These are phyloP conservation scores for Diaporthe sp. DNA, from an alignment of 2,329 filamentous ascomycete genomes.

Conservation along the genomic window DNA sequence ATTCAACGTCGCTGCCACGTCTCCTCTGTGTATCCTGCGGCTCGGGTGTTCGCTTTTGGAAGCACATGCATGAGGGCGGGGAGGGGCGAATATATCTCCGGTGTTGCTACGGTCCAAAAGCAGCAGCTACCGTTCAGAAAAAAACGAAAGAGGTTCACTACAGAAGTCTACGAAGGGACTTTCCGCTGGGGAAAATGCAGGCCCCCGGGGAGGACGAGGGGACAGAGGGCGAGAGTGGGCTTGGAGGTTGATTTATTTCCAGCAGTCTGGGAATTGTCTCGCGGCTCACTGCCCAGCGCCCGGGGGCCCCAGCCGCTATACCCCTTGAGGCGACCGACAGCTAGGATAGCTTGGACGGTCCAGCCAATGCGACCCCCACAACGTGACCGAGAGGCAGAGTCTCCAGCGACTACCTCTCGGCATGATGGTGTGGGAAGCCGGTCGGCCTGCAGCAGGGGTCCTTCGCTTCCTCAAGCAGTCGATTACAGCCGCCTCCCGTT, in stretches of 20 bases:
- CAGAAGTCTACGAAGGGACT: slow-evolving; percentile 5
- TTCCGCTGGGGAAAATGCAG: slow-evolving; percentile 1
- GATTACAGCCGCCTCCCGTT: neutral
- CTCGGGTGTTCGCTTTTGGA: slow-evolving; percentile 26
- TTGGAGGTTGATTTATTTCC: slow-evolving; percentile 29
- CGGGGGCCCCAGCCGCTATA: slow-evolving; percentile 21
- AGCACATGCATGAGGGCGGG: neutral
- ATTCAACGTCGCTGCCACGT: slow-evolving; percentile 32
- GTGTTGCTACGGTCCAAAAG: neutral
- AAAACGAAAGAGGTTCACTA: neutral
- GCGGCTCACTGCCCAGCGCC: slow-evolving; percentile 28
- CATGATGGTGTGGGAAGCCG: slow-evolving; percentile 31
- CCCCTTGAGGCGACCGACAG: slow-evolving; percentile 39
- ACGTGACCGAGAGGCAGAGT: slow-evolving; percentile 36
- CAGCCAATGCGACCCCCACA: slow-evolving; percentile 36
- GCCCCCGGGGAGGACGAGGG: neutral
- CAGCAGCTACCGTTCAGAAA: neutral
- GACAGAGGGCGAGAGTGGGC: neutral
- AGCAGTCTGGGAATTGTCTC: slow-evolving; percentile 35
- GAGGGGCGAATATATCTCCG: slow-evolving; percentile 6
- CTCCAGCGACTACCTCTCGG: neutral
- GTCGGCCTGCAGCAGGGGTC: slow-evolving; percentile 4
- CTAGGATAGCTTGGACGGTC: slow-evolving; percentile 4
- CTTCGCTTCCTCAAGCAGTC: slow-evolving; percentile 3
- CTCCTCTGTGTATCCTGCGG: slow-evolving; percentile 39